Evolutionary conservation across 208 protist genomes (phyloP).

Genomic region (Leishmania amazonensis): DNA sequence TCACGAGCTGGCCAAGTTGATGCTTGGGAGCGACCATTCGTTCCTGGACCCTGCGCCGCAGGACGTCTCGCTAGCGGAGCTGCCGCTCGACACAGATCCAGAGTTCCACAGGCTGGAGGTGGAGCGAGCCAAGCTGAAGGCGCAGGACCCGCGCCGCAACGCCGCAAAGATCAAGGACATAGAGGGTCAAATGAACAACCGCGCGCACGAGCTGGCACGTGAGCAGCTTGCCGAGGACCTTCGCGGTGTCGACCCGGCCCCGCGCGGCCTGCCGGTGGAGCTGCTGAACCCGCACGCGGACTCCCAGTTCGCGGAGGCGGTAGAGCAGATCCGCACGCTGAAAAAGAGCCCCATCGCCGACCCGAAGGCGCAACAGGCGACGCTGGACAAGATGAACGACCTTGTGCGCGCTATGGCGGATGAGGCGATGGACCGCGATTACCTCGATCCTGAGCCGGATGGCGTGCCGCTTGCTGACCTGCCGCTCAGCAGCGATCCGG

Average conservation of each 20-base stretch:
- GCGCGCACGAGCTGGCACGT: conserved; percentile 59
- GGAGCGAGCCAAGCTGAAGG: conserved; percentile 69
- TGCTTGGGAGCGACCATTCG: conserved; percentile 49
- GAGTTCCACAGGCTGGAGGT: conserved; percentile 70
- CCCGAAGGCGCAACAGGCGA: conserved; percentile 38
- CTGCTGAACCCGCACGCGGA: conserved; percentile 66
- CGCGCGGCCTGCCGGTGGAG: conserved; percentile 60
- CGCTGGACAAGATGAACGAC: conserved; percentile 57
- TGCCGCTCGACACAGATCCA: conserved; percentile 67
- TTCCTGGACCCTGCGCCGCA: conserved; percentile 66
- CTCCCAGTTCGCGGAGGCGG: conserved; percentile 54
- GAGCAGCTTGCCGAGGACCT: conserved; percentile 67
- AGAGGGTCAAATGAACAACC: conserved; percentile 72
- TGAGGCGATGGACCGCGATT: conserved; percentile 54
- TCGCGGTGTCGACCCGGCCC: conserved; percentile 45
- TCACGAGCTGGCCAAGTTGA: conserved; percentile 55
- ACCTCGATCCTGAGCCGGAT: conserved; percentile 72
- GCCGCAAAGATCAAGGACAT: conserved; percentile 57
- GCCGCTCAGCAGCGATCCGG: conserved; percentile 48
- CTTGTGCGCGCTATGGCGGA: conserved; percentile 52
- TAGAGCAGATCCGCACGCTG: conserved; percentile 39
- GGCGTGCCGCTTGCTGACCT: conserved; percentile 58
- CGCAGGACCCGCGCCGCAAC: conserved; percentile 58
- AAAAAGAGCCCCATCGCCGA: conserved; percentile 46
- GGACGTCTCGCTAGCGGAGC: conserved; percentile 55